Evolutionary conservation across 768 basidiomycete genomes (phyloP).

Genomic region (Russula lepida): DNA sequence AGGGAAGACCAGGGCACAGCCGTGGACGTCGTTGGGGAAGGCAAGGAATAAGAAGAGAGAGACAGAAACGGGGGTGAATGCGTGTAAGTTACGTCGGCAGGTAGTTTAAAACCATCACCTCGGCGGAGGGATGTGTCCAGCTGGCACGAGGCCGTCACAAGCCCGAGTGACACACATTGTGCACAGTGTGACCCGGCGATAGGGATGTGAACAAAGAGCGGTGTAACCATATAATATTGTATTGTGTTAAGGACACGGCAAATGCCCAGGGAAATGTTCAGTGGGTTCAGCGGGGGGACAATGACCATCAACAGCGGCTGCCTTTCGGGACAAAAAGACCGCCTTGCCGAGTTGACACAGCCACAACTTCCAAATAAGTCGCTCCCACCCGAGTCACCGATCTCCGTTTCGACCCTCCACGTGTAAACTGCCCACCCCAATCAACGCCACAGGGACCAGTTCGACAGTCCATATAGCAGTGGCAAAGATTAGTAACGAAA

Average conservation of each 20-base stretch:
- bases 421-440: neutral
- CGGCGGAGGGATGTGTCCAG: neutral
- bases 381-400: neutral
- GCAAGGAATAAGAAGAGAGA: neutral
- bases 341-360: neutral
- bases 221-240: neutral
- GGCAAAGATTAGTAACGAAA: neutral
- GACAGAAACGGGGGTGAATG: neutral
- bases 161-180: neutral
- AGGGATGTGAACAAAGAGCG: neutral
- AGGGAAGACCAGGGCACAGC: slow-evolving; percentile 21
- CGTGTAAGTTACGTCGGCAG: neutral
- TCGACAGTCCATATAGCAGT: neutral
- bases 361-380: neutral
- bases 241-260: no score
- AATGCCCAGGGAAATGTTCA: neutral
- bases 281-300: neutral
- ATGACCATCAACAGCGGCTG: neutral
- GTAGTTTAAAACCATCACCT: slow-evolving; percentile 3
- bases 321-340: neutral
- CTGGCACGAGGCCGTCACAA: slow-evolving; percentile 13
- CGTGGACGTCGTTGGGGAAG: slow-evolving; percentile 10
- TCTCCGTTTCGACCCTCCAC: no score
- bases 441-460: no score
- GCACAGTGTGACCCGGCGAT: neutral